Percentiles rank a stretch among this genome's conserved stretches.
phyloP scores from a whole-genome alignment of 2,329 filamentous ascomycete species.

The Volutella citrinella region DNA sequence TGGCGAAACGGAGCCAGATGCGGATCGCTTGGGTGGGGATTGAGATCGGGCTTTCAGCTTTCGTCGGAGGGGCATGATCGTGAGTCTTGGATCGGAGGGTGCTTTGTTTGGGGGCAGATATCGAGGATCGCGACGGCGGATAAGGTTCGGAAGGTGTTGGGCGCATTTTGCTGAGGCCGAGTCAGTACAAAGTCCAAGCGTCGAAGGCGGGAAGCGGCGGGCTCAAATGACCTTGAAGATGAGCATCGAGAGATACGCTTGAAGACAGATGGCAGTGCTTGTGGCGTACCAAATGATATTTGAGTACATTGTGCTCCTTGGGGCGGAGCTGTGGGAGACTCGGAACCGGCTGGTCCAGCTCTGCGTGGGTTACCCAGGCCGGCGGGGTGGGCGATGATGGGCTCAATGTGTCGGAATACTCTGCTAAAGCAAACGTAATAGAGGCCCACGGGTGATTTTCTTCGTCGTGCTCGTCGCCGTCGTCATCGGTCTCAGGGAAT shows the following conservation, averaged over 20 bases:
- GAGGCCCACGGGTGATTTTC: conserved; percentile 4
- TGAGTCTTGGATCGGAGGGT: neutral
- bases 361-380: no score
- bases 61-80: conserved; percentile 1
- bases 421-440: conserved; percentile 7
- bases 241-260: neutral
- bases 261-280: conserved; percentile 1
- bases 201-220: neutral
- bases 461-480: no score
- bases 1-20: conserved; percentile 5
- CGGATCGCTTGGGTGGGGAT: conserved; percentile 3
- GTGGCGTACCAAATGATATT: conserved; percentile 6
- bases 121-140: conserved; percentile 1
- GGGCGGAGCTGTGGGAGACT: neutral
- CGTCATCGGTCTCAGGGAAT: neutral
- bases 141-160: conserved; percentile 1
- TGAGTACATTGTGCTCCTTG: neutral
- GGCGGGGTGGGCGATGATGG: no score
- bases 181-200: neutral
- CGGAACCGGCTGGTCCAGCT: no score
- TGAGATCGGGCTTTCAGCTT: neutral
- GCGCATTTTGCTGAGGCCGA: conserved; percentile 4
- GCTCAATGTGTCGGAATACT: neutral
- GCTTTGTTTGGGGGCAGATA: conserved; percentile 8
- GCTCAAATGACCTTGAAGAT: conserved; percentile 2